Evolutionary conservation across 176 grass and related monocot species (phyloP).

Genomic region (maize (Zea mays)): DNA sequence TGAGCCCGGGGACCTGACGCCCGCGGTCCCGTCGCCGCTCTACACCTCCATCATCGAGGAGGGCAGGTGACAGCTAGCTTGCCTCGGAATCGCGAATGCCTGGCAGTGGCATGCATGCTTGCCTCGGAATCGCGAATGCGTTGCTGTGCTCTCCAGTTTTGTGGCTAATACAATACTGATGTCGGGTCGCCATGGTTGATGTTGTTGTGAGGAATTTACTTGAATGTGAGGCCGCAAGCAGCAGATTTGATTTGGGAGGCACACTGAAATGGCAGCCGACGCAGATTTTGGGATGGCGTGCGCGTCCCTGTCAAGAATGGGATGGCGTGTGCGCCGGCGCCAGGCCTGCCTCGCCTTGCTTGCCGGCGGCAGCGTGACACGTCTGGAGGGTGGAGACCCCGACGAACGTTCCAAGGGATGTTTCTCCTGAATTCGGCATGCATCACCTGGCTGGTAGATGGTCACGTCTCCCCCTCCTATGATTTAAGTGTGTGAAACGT

Average conservation of each 20-base stretch:
- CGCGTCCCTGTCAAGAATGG: not conserved
- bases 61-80: conserved; percentile 46
- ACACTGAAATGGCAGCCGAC: not conserved
- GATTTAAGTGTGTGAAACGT: not conserved
- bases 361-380: not conserved
- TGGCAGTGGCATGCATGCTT: not conserved
- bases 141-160: not conserved
- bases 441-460: conserved; percentile 20
- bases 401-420: not conserved
- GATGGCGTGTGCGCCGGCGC: not conserved
- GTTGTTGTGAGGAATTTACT: not conserved
- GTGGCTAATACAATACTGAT: not conserved
- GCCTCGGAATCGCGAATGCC: not conserved
- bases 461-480: not conserved
- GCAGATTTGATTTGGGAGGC: not conserved
- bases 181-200: no score
- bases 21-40: conserved; percentile 24
- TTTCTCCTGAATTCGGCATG: not conserved
- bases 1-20: not conserved
- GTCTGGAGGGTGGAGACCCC: not conserved
- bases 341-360: not conserved
- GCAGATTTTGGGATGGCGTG: not conserved
- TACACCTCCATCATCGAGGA: conserved; percentile 42
- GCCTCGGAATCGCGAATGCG: not conserved
- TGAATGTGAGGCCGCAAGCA: not conserved